Conservation (phyloP, 139 green algal species). For the Nannochloris sp. region DNA sequence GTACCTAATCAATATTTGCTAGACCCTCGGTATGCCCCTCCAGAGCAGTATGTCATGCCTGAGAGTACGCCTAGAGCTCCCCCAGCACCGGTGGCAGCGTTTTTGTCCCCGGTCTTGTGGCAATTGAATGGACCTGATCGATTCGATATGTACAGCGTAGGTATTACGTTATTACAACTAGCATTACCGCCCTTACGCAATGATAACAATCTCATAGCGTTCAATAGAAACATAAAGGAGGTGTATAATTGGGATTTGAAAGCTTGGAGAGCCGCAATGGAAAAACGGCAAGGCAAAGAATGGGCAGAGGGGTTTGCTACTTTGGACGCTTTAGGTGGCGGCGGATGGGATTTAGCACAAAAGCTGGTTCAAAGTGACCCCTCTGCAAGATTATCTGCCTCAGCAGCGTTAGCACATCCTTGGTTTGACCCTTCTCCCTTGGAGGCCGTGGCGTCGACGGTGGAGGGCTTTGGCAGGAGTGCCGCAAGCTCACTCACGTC, state of each 20-base stretch:
- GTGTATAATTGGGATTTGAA: constrained; percentile 46
- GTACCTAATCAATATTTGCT: constrained; percentile 88
- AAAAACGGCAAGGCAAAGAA: constrained; percentile 36
- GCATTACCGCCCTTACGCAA: constrained; percentile 61
- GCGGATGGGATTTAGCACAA: constrained; percentile 60
- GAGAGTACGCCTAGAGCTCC: constrained; percentile 46
- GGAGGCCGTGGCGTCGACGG: constrained; percentile 5
- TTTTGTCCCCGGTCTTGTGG: constrained; percentile 86
- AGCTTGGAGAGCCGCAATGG: constrained; percentile 44
- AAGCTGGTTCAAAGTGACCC: constrained; percentile 27
- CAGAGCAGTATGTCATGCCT: constrained; percentile 92
- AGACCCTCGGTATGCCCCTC: constrained; percentile 82
- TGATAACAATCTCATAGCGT: constrained; percentile 67
- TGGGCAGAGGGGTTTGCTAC: constrained; percentile 65
- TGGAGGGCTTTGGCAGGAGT: constrained; percentile 8
- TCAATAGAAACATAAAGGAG: constrained; percentile 52
- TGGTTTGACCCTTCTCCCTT: constrained; percentile 33
- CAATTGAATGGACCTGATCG: constrained; percentile 73
- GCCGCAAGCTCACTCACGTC: constrained; percentile 2
- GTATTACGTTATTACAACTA: constrained; percentile 68
- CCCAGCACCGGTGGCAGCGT: constrained; percentile 63
- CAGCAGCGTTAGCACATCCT: constrained; percentile 40
- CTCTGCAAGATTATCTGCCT: constrained; percentile 27
- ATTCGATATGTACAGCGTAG: constrained; percentile 86
- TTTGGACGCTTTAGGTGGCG: constrained; percentile 57